Conservation (phyloP, 306 rosid genomes). For the Acmispon strigosus region DNA sequence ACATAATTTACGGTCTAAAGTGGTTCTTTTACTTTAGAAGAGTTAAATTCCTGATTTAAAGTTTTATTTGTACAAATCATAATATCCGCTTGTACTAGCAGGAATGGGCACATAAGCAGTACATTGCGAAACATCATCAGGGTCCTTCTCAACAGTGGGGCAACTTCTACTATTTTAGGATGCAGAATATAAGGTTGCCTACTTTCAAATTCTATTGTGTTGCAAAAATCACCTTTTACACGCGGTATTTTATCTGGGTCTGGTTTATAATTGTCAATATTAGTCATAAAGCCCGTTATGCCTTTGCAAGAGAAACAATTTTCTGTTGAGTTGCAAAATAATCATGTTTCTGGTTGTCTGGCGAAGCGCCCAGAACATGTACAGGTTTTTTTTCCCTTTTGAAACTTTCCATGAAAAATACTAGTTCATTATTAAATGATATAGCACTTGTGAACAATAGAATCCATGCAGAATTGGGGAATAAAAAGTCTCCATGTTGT, state of each 20-base stretch:
- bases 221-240: background rate
- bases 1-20: too few relatives aligned
- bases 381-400: background rate
- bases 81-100: slow-evolving; percentile 27
- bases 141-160: slow-evolving; percentile 99
- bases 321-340: background rate
- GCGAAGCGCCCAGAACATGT: background rate
- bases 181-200: slow-evolving; percentile 86
- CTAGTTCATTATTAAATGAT: background rate
- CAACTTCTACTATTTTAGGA: slow-evolving; percentile 94
- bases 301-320: background rate
- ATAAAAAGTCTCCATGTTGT: background rate
- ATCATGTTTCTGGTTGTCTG: slow-evolving; percentile 5
- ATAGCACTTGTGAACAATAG: background rate
- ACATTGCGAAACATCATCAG: slow-evolving; percentile 92
- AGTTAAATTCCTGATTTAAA: background rate
- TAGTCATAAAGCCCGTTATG: background rate
- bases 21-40: too few relatives aligned
- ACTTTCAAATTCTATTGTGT: background rate
- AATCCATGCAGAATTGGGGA: background rate
- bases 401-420: background rate
- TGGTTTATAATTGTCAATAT: background rate
- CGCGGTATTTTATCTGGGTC: background rate
- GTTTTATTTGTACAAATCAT: slow-evolving; percentile 13
- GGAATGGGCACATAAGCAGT: slow-evolving; percentile 99